Conservation (phyloP, 441 rosid species). For the Isatis lusitanica region DNA sequence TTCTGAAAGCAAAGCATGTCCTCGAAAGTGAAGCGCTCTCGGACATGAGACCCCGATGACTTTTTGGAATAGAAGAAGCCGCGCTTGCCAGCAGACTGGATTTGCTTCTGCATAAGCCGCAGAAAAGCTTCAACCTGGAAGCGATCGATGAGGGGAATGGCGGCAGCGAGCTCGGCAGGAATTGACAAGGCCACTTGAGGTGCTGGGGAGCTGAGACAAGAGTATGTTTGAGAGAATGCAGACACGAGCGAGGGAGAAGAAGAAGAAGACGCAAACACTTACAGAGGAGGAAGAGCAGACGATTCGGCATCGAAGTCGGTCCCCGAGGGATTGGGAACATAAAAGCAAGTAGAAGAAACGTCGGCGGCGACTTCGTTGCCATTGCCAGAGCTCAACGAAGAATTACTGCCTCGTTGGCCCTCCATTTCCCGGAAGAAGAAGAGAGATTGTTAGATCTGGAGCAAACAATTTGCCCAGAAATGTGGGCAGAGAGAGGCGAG, state of each 20-base stretch:
- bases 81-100: constrained; percentile 86
- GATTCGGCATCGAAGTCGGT: constrained; percentile 36
- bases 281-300: constrained; percentile 39
- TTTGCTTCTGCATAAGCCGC: constrained; percentile 93
- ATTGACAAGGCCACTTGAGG: constrained; percentile 54
- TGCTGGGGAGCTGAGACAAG: constrained; percentile 30
- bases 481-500: constrained; percentile 1
- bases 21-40: constrained; percentile 87
- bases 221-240: neutral
- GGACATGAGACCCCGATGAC: constrained; percentile 65
- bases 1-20: constrained; percentile 97
- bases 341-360: constrained; percentile 34
- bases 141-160: constrained; percentile 87
- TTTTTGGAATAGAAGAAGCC: constrained; percentile 80
- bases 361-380: constrained; percentile 28
- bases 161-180: constrained; percentile 91
- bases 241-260: neutral
- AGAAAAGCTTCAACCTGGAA: constrained; percentile 97
- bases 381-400: constrained; percentile 34
- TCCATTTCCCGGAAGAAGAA: constrained; percentile 16
- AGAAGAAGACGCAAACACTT: constrained; percentile 15
- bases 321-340: constrained; percentile 34
- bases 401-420: constrained; percentile 33
- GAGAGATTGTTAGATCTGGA: constrained; percentile 33
- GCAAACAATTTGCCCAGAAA: constrained; percentile 1